Percentiles rank a stretch among this genome's conserved stretches.
Conservation (phyloP, 208 protist species). For the Trypanosomatidae sp. region DNA sequence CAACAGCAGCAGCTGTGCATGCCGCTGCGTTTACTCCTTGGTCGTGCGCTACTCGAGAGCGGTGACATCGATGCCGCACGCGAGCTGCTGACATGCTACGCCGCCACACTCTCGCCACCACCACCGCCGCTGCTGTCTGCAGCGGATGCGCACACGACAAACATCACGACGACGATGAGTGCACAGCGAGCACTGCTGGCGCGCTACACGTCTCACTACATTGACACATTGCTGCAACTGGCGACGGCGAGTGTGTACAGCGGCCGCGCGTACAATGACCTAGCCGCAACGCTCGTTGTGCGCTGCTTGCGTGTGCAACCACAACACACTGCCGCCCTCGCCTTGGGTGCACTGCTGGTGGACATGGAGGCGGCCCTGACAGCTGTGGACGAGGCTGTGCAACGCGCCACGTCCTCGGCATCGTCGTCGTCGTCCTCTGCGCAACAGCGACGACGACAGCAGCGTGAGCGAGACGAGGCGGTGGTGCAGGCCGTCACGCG, state of each 20-base stretch:
- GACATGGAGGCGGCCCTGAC: constrained; percentile 38
- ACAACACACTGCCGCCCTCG: constrained; percentile 32
- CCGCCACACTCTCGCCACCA: background rate
- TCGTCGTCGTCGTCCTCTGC: too few species aligned
- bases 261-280: constrained; percentile 49
- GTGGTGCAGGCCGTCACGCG: constrained; percentile 19
- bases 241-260: constrained; percentile 71
- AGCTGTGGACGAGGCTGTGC: constrained; percentile 10
- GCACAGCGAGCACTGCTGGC: too few species aligned
- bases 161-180: constrained; percentile 20
- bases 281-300: constrained; percentile 49
- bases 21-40: too few species aligned
- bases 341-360: constrained; percentile 55
- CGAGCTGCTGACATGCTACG: constrained; percentile 23
- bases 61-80: constrained; percentile 32
- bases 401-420: too few species aligned
- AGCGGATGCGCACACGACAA: constrained; percentile 10
- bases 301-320: constrained; percentile 41
- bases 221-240: constrained; percentile 42
- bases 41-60: constrained; percentile 34
- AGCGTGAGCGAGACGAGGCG: too few species aligned
- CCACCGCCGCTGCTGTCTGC: background rate
- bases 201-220: too few species aligned
- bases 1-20: too few species aligned
- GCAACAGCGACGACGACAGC: too few species aligned